Evolutionary conservation across 352 stramenopile species (phyloP).

Genomic region (Phytopythium delawarense): DNA sequence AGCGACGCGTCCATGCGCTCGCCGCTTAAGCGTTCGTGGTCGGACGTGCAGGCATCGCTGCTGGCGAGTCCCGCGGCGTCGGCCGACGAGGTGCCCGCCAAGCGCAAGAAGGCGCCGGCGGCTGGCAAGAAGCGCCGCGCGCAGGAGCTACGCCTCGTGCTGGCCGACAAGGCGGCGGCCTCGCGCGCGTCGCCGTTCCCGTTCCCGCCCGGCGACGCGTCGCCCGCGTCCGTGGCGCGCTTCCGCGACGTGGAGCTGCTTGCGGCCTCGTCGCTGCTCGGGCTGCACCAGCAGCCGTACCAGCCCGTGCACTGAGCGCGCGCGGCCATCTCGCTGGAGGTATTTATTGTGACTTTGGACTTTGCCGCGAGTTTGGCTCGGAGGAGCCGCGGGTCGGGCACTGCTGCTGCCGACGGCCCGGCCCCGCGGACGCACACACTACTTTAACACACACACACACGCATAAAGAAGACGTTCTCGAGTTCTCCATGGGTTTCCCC

Average conservation of each 20-base stretch:
- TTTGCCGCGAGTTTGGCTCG: neutral
- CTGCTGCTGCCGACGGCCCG: neutral
- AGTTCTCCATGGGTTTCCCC: neutral
- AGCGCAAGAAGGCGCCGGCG: constrained; percentile 1
- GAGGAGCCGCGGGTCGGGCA: neutral
- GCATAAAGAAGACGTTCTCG: neutral
- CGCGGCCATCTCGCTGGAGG: neutral
- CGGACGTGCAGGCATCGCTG: constrained; percentile 30
- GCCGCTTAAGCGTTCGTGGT: constrained; percentile 58
- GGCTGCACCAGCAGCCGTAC: constrained; percentile 59
- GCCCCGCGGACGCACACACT: neutral
- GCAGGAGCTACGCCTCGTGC: constrained; percentile 28
- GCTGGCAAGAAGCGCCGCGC: constrained; percentile 10
- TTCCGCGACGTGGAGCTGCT: constrained; percentile 78
- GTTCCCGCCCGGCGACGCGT: constrained; percentile 1
- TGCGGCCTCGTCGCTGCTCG: constrained; percentile 66
- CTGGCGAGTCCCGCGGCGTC: constrained; percentile 14
- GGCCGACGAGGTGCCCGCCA: neutral
- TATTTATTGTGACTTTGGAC: constrained; percentile 1
- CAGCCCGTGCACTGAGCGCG: constrained; percentile 62
- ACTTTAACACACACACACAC: neutral
- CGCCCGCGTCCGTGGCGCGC: constrained; percentile 15
- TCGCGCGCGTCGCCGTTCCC: neutral
- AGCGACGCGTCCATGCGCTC: constrained; percentile 12
- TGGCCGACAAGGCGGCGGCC: constrained; percentile 11